A percentile compares a stretch with the other conserved stretches of the same genome.
Conservation (phyloP, 2,329 filamentous ascomycete genomes). For the Beauveria sp. region DNA sequence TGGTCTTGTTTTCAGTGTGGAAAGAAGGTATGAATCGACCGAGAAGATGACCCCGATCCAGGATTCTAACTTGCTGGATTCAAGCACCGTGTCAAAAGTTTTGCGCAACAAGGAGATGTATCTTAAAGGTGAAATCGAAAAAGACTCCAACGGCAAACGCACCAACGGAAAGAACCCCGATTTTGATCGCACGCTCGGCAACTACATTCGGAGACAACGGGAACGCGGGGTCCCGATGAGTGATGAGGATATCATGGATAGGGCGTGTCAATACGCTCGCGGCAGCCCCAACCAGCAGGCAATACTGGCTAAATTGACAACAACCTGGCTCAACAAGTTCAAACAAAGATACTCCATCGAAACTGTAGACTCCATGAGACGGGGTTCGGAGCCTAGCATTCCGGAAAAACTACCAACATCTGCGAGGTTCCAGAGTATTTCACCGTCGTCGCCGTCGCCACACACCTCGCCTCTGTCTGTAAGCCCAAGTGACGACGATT, state of each 20-base stretch:
- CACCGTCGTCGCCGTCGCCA: slow-evolving; percentile 63
- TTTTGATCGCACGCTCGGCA: slow-evolving; percentile 82
- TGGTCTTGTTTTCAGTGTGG: slow-evolving; percentile 89
- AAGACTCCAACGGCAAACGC: slow-evolving; percentile 66
- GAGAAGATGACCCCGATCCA: neutral
- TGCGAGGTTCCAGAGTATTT: slow-evolving; percentile 46
- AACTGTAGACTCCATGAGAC: slow-evolving; percentile 41
- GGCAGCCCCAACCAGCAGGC: slow-evolving; percentile 62
- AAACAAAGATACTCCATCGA: slow-evolving; percentile 72
- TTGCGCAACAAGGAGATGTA: slow-evolving; percentile 92
- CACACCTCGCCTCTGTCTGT: slow-evolving; percentile 63
- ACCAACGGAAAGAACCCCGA: slow-evolving; percentile 80
- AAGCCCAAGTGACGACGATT: slow-evolving; percentile 61
- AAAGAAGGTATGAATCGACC: slow-evolving; percentile 68
- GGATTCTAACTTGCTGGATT: slow-evolving; percentile 18
- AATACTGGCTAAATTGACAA: slow-evolving; percentile 62
- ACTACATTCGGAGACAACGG: slow-evolving; percentile 78
- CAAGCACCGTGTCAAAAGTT: slow-evolving; percentile 96
- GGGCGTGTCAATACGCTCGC: slow-evolving; percentile 72
- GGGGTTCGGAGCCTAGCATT: slow-evolving; percentile 63
- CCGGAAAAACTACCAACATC: slow-evolving; percentile 56
- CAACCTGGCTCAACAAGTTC: slow-evolving; percentile 88
- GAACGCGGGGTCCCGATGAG: slow-evolving; percentile 65
- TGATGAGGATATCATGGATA: slow-evolving; percentile 77
- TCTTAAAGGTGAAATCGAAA: slow-evolving; percentile 71